These are phyloP conservation scores for Leccinum longicurvipes DNA, from an alignment of 768 basidiomycete species.

Conservation along the genomic window DNA sequence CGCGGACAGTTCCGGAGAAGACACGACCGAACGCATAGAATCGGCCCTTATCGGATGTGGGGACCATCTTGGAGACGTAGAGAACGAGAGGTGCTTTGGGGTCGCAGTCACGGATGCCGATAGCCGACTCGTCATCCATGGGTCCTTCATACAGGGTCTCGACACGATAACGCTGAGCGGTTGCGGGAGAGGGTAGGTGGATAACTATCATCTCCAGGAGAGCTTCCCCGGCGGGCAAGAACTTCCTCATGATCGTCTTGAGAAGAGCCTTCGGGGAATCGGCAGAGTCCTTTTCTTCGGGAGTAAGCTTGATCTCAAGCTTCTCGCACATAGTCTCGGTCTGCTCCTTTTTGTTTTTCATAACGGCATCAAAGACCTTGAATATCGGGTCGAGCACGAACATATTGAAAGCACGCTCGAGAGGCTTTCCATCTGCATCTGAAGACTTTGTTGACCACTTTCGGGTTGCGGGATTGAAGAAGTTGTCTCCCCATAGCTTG, in stretches of 20 bases:
- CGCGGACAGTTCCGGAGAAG: conserved; percentile 96
- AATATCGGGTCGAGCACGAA: conserved; percentile 99
- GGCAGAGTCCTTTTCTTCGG: conserved; percentile 80
- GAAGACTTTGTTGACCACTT: conserved; percentile 88
- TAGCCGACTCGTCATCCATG: conserved; percentile 99
- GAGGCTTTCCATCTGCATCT: conserved; percentile 80
- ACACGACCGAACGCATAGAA: conserved; percentile 99
- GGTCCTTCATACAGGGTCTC: conserved; percentile 99
- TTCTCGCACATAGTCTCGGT: conserved; percentile 87
- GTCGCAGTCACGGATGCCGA: conserved; percentile 97
- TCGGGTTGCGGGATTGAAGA: conserved; percentile 93
- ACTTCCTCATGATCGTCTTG: conserved; percentile 98
- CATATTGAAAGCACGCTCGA: conserved; percentile 97
- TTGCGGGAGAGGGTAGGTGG: conserved; percentile 95
- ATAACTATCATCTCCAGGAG: conserved; percentile 99
- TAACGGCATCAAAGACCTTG: conserved; percentile 96
- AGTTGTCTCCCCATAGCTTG: conserved; percentile 99
- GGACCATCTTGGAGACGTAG: conserved; percentile 99
- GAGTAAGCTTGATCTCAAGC: conserved; percentile 86
- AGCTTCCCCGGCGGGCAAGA: conserved; percentile 98
- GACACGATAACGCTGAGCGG: conserved; percentile 97
- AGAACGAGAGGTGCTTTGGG: conserved; percentile 94
- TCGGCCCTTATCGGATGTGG: conserved; percentile 98
- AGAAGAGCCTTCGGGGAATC: conserved; percentile 89
- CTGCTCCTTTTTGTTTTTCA: conserved; percentile 98